Evolutionary conservation across 331 rosid species (phyloP).

Genomic region (Spiraea crenata): DNA sequence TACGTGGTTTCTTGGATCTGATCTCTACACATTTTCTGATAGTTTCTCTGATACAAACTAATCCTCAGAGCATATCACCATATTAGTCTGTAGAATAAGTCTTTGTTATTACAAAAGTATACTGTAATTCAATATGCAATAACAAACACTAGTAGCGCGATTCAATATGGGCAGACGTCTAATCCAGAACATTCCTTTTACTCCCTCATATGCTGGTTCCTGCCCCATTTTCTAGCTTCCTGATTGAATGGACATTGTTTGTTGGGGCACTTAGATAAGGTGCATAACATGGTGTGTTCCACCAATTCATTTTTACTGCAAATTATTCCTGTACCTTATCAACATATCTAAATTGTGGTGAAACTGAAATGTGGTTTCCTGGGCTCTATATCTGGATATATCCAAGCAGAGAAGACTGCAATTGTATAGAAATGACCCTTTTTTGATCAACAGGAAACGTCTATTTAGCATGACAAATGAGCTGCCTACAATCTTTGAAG

Average conservation of each 20-base stretch:
- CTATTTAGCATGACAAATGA: slow-evolving; percentile 55
- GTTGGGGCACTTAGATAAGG: not conserved
- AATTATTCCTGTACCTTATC: not conserved
- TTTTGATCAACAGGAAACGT: slow-evolving; percentile 45
- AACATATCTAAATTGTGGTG: not conserved
- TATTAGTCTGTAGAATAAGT: not conserved
- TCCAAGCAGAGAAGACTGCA: not conserved
- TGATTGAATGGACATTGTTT: not conserved
- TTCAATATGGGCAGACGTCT: not conserved
- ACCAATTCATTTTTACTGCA: not conserved
- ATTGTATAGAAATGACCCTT: not conserved
- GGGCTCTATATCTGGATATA: not conserved
- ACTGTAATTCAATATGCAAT: not conserved
- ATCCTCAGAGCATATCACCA: not conserved
- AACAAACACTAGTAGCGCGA: no score
- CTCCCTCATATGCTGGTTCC: not conserved
- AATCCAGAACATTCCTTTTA: not conserved
- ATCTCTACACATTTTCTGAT: not conserved
- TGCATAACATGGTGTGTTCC: not conserved
- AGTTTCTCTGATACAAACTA: not conserved
- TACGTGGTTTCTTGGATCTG: not conserved
- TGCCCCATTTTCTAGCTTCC: not conserved
- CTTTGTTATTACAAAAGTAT: not conserved
- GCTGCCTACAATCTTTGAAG: slow-evolving; percentile 60
- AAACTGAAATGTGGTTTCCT: not conserved